A percentile compares a stretch with the other conserved stretches of the same genome.
Evolutionary conservation across 164 flowering plant species (phyloP).

Genomic region (Stephania japonica): DNA sequence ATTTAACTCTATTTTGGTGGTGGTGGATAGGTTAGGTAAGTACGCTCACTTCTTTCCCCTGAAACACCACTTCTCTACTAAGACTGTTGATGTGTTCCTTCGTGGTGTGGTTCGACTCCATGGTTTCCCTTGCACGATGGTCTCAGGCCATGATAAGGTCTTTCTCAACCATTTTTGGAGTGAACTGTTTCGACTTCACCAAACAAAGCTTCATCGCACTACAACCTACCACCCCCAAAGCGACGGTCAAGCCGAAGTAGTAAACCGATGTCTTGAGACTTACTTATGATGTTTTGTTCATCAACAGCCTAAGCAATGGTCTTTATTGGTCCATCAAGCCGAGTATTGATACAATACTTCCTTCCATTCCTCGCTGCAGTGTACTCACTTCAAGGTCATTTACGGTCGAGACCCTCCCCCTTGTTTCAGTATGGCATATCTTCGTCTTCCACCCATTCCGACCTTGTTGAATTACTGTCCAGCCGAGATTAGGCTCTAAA

Average conservation of each 20-base stretch:
- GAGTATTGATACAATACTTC: conserved; percentile 4
- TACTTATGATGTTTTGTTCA: background rate
- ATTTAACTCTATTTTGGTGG: background rate
- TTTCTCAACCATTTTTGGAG: background rate
- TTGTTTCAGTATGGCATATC: too few species aligned
- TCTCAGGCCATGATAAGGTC: background rate
- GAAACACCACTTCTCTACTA: background rate
- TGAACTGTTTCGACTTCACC: background rate
- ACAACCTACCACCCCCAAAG: background rate
- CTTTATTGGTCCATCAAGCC: background rate
- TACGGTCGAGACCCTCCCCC: too few species aligned
- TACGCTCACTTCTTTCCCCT: background rate
- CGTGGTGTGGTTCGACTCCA: background rate
- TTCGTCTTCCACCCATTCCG: too few species aligned
- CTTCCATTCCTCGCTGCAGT: background rate
- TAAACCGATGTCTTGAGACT: background rate
- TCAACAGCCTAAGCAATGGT: background rate
- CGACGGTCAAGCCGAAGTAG: background rate
- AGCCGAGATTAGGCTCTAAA: too few species aligned
- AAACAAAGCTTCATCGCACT: background rate
- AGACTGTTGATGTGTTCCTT: background rate
- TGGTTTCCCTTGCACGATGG: background rate
- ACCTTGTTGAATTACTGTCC: too few species aligned
- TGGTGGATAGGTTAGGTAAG: background rate
- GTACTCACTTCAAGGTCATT: background rate